A percentile compares a stretch with the other conserved stretches of the same genome.
Evolutionary conservation across 768 basidiomycete genomes (phyloP).

Genomic region (Collybia sp.): DNA sequence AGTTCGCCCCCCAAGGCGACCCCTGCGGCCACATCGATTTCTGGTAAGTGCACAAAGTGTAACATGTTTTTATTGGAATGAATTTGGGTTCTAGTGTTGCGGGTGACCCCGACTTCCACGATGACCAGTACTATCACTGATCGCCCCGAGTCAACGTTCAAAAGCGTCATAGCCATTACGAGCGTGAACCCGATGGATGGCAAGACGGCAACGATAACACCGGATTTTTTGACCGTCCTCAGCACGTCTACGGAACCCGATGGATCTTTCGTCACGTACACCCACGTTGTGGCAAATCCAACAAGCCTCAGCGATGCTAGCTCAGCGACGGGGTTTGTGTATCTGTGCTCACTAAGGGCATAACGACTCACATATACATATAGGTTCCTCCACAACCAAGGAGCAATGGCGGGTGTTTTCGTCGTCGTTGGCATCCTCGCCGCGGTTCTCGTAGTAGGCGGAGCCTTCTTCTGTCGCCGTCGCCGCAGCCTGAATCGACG

Average conservation of each 20-base stretch:
- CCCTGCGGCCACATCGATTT: no score
- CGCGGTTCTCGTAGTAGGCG: constrained; percentile 37
- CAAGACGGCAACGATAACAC: constrained; percentile 33
- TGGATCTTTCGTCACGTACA: constrained; percentile 41
- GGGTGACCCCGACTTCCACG: constrained; percentile 9
- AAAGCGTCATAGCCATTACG: constrained; percentile 36
- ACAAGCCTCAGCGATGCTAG: constrained; percentile 16
- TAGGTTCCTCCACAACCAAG: constrained; percentile 64
- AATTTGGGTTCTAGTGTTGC: no score
- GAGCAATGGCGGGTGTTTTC: constrained; percentile 73
- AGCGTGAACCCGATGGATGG: constrained; percentile 31
- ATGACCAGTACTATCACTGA: constrained; percentile 37
- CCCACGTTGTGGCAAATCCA: constrained; percentile 51
- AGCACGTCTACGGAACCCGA: constrained; percentile 41
- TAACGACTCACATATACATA: neutral
- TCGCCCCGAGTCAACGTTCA: constrained; percentile 36
- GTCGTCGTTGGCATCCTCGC: constrained; percentile 57
- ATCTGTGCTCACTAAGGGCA: neutral
- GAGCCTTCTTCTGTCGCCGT: constrained; percentile 39
- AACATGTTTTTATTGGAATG: no score
- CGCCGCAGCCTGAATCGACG: constrained; percentile 33
- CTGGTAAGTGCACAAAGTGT: no score
- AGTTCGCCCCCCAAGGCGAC: no score
- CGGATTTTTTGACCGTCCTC: constrained; percentile 40
- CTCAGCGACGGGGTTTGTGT: constrained; percentile 18